These are phyloP conservation scores for Somion occarium DNA, from an alignment of 1,284 basidiomycete genomes.

Conservation along the genomic window DNA sequence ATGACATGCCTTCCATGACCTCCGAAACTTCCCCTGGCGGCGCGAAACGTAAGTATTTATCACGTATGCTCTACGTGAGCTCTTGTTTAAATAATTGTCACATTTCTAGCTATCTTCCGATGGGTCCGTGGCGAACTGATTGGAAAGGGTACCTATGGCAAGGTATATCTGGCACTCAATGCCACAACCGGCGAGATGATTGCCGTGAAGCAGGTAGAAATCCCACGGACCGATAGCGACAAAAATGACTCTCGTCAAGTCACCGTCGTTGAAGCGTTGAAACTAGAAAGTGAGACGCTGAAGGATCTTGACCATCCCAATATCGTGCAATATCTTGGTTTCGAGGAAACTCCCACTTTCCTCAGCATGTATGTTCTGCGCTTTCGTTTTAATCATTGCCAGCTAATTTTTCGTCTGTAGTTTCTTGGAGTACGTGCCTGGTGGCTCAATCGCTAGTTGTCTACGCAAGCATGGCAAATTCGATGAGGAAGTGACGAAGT, in stretches of 20 bases:
- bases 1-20: conserved; percentile 34
- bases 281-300: conserved; percentile 91
- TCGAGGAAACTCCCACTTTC: conserved; percentile 87
- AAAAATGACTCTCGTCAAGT: conserved; percentile 84
- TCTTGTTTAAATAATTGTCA: not conserved
- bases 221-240: conserved; percentile 88
- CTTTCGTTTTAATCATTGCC: conserved; percentile 6
- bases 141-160: conserved; percentile 94
- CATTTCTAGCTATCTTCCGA: conserved; percentile 78
- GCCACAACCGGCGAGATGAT: conserved; percentile 99
- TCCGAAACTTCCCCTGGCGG: conserved; percentile 51
- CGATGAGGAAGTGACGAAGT: conserved; percentile 89
- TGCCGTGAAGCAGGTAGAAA: conserved; percentile 98
- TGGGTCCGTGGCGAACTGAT: conserved; percentile 99
- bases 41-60: conserved; percentile 50
- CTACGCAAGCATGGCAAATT: conserved; percentile 92
- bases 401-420: conserved; percentile 34
- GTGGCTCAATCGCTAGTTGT: conserved; percentile 93
- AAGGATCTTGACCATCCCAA: conserved; percentile 97
- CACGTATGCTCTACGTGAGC: conserved; percentile 7
- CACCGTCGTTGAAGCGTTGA: conserved; percentile 86
- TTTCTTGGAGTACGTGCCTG: conserved; percentile 97
- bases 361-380: conserved; percentile 79
- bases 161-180: conserved; percentile 95
- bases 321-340: conserved; percentile 97